Base-by-base conservation (phyloP, 805 yeast genomes). In the Candida pini region DNA sequence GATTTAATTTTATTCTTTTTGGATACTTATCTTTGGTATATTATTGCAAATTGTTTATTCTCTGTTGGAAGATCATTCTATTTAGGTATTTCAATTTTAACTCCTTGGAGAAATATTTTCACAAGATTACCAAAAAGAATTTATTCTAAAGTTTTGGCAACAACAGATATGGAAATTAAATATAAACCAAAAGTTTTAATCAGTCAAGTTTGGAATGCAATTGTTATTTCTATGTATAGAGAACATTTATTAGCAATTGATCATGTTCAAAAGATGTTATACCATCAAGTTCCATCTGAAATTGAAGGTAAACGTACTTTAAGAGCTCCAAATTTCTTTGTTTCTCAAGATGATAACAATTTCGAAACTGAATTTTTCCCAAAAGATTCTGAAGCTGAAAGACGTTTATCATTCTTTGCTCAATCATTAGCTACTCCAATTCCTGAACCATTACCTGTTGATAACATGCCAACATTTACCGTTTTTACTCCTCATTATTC, bases 71-170 rank as follows among this genome's bases (percentile, higher is more conserved):
- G 96, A 61, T 92, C 98, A 12, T 92, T 92, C 76, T 92, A 90
- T 73, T 75, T 94, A 64, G 99, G 99, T 82, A 89, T 92, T 53
- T 92, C 99, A 30, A 90, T 92, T 48, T 78, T 89, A 72, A 92
- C 99, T 27, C 99, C 99, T 44, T 92, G 99, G 99, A 86, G 97
- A 78, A 92, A 94, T 63, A 89, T 92, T 51, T 92, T 90, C 73
- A 81, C 96, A 35, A 81, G 99, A 66, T 71, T 92, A 60, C 99
- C 99, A 60, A 92, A 92, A 80, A 87, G 99, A 79, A 87, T 92
- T 49, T 94, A 92, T 73, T 87, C 97, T 37, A 92, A 92, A 77
- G 81, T 92, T 48, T 76, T 92, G 66, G 97, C 97, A 30, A 92
- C 99, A 24, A 85, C 96, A 48, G 97, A 92, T 62, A 90, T 94